A percentile compares a stretch with the other conserved stretches of the same genome.
Evolutionary conservation across 2,329 filamentous ascomycete species (phyloP).

Genomic region (Bertia moriformis): DNA sequence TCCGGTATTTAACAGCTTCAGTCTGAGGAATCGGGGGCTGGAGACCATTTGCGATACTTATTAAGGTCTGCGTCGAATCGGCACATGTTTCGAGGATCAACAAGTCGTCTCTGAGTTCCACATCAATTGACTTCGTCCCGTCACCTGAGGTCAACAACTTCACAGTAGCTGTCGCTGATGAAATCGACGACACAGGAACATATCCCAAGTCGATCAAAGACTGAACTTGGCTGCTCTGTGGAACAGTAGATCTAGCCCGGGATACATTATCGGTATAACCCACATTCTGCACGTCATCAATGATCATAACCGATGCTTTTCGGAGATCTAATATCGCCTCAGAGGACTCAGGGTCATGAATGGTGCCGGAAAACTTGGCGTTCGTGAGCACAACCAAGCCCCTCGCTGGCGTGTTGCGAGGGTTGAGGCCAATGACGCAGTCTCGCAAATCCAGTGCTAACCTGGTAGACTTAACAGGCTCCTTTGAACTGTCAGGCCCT

Average conservation of each 20-base stretch:
- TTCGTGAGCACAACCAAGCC: conserved; percentile 67
- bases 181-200: conserved; percentile 76
- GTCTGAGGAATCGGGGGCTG: conserved; percentile 72
- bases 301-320: conserved; percentile 70
- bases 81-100: conserved; percentile 89
- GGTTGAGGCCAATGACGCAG: conserved; percentile 73
- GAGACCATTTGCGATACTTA: conserved; percentile 64
- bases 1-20: conserved; percentile 73
- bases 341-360: conserved; percentile 52
- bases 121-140: conserved; percentile 53
- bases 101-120: conserved; percentile 73
- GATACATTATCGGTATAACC: conserved; percentile 17
- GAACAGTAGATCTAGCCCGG: conserved; percentile 9
- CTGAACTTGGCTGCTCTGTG: conserved; percentile 26
- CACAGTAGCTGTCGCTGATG: conserved; percentile 58
- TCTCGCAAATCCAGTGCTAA: conserved; percentile 67
- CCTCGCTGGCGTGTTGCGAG: conserved; percentile 61
- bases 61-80: conserved; percentile 87
- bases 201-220: conserved; percentile 54
- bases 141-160: conserved; percentile 41
- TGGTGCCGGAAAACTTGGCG: conserved; percentile 51
- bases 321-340: conserved; percentile 54
- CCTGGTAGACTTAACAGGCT: conserved; percentile 38
- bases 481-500: conserved; percentile 11
- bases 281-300: conserved; percentile 52